phyloP scores from a whole-genome alignment of 176 grass and related monocot species.

The Rhynchospora tenuis region DNA sequence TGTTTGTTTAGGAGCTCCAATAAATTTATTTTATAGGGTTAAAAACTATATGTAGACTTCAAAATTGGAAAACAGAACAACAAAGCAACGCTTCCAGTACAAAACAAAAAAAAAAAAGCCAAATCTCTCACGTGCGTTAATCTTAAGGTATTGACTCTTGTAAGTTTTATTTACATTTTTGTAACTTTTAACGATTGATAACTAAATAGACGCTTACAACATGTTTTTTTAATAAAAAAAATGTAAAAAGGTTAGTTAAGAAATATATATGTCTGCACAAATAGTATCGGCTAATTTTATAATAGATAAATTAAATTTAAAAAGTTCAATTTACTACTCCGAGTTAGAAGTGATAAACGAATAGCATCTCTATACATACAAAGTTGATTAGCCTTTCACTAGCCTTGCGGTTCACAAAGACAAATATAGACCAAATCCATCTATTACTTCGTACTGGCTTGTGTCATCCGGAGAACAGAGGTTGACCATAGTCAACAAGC shows the following conservation, averaged over 20 bases:
- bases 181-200: no score
- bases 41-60: no score
- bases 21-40: no score
- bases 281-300: not conserved
- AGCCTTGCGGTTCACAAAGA: not conserved
- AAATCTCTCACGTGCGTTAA: no score
- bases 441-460: not conserved
- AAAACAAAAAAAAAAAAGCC: no score
- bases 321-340: not conserved
- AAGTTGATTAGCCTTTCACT: not conserved
- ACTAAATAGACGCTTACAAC: not conserved
- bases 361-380: not conserved
- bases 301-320: not conserved
- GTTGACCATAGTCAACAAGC: slow-evolving; percentile 21
- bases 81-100: no score
- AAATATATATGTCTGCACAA: not conserved
- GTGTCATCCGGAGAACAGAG: not conserved
- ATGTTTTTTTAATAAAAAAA: not conserved
- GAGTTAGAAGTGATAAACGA: not conserved
- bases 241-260: not conserved
- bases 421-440: not conserved
- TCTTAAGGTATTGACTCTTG: no score
- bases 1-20: no score
- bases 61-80: no score
- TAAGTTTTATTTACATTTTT: no score